A percentile compares a stretch with the other conserved stretches of the same genome.
phyloP scores from a whole-genome alignment of 176 grass and related monocot species.

The Carex scoparia region DNA sequence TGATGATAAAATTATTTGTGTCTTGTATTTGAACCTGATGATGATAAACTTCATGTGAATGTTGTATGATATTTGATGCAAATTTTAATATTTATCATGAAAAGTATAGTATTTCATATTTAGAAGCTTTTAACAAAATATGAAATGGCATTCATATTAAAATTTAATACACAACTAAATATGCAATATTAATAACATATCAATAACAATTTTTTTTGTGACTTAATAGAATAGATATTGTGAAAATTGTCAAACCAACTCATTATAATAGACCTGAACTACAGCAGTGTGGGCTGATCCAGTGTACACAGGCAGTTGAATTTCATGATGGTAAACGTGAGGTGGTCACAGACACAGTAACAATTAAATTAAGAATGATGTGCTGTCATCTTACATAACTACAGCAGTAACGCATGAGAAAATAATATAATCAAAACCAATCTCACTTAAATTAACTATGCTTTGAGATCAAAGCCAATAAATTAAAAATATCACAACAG shows the following conservation, averaged over 20 bases:
- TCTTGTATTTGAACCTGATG: too few relatives aligned
- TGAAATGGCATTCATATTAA: too few relatives aligned
- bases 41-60: too few relatives aligned
- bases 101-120: too few relatives aligned
- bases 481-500: background rate
- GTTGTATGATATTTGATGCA: too few relatives aligned
- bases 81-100: too few relatives aligned
- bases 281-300: too few relatives aligned
- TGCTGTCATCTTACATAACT: background rate
- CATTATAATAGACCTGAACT: background rate
- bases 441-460: background rate
- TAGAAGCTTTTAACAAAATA: too few relatives aligned
- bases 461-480: constrained; percentile 4
- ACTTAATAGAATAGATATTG: background rate
- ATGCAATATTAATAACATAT: background rate
- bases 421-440: background rate
- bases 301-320: background rate
- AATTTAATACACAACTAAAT: too few relatives aligned
- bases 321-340: background rate
- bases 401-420: background rate
- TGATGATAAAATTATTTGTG: too few relatives aligned
- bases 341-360: background rate
- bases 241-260: background rate
- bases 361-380: background rate
- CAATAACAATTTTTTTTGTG: background rate